Base-by-base conservation (phyloP, 2,329 filamentous ascomycete genomes). In the Fusarium paranaense region DNA sequence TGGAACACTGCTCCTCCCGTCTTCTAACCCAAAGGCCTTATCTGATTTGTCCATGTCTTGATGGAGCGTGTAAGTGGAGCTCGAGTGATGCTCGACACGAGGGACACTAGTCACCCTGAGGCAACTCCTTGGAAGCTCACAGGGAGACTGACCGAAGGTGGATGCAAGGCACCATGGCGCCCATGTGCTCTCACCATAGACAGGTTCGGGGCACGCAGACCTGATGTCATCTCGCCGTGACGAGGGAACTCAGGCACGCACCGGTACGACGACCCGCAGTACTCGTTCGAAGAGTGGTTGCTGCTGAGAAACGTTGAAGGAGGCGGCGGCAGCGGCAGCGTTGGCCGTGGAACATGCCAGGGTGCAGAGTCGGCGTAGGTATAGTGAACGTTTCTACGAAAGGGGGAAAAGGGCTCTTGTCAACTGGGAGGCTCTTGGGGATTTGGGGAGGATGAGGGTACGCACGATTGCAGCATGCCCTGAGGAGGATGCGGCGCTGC, bases 381-480 rank as follows among this genome's bases (percentile, higher is more conserved):
- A 40, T 47, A 37, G 20, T 67, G 56, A 50, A 66, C 50, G 40
- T 27, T 63, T 57, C 72, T 76, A 42, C 47, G 22, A 47, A 25
- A 11, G 3, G 7, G 7, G 42, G n/a, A 13, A 20, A 42, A 6
- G 6, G 22, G 33, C 59, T 62, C 47, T 64, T 68, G 61, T 73
- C 40, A 65, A 59, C 42, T 30, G 16, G 63, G 20, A 18, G 57
- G 14, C n/a, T 32, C 25, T 6, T n/a, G 16, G 13, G 40, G 42
- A 2, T 30, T 13, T 11, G n/a, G 25, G 35, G 47, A 27, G 14
- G 42, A 11, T 30, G 42, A 45, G 25, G 47, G 47, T 54, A 72
- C 72, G 61, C 33, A 74, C 72, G 71, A 58, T 52, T 72, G 40
- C 37, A 74, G 40, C 68, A 74, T 62, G 52, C 16, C 59, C 16